Evolutionary conservation across 2,329 filamentous ascomycete species (phyloP).

Genomic region (Tolypocladium amazonense): DNA sequence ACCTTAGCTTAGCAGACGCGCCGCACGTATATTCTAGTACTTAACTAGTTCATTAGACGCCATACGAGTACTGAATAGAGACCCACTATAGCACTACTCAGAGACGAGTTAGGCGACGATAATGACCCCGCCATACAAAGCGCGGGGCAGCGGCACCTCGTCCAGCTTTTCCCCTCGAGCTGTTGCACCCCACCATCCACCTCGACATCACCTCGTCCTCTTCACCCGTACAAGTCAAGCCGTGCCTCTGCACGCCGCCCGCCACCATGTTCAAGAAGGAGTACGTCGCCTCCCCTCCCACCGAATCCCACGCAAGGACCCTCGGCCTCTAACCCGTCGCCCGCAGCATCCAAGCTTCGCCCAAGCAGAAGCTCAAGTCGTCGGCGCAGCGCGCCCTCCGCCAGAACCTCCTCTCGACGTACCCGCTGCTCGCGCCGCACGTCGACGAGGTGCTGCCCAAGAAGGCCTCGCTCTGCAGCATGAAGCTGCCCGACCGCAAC

Average conservation of each 20-base stretch:
- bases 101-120: no score
- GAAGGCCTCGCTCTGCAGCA: constrained; percentile 78
- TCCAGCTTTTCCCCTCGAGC: constrained; percentile 5
- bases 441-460: constrained; percentile 95
- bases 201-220: neutral
- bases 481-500: constrained; percentile 88
- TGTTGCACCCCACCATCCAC: neutral
- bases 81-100: no score
- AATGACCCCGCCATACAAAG: constrained; percentile 13
- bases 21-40: no score
- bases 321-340: neutral
- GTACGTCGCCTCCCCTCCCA: constrained; percentile 34
- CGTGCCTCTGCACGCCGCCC: neutral
- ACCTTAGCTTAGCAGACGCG: no score
- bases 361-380: constrained; percentile 95
- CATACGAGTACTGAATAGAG: no score
- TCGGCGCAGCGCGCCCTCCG: constrained; percentile 84
- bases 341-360: constrained; percentile 58
- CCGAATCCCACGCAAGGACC: no score
- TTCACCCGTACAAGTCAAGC: neutral
- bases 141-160: constrained; percentile 3
- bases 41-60: no score
- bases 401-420: constrained; percentile 69
- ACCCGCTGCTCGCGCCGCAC: constrained; percentile 74
- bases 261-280: constrained; percentile 86